Percentiles rank a stretch among this genome's conserved stretches.
Evolutionary conservation across 2,329 filamentous ascomycete genomes (phyloP).

Genomic region (Lanzia echinophila): DNA sequence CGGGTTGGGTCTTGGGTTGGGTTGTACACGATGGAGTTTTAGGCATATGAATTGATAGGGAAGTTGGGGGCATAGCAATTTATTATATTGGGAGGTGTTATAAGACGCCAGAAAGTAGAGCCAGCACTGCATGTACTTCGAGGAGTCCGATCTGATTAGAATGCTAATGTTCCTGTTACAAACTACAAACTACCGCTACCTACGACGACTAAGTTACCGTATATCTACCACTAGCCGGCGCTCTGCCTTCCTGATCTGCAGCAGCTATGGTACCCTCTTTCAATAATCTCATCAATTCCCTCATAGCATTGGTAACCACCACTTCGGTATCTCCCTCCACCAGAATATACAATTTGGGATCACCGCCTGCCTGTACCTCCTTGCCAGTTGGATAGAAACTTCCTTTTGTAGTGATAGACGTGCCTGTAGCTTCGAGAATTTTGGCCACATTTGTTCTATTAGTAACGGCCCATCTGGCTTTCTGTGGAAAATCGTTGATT

Average conservation of each 20-base stretch:
- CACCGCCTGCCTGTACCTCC: constrained; percentile 64
- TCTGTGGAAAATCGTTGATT: constrained; percentile 99
- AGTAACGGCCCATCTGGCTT: constrained; percentile 96
- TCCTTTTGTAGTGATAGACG: constrained; percentile 95
- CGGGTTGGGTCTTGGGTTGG: too few relatives aligned
- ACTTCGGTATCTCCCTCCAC: constrained; percentile 96
- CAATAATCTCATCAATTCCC: constrained; percentile 78
- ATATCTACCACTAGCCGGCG: constrained; percentile 75
- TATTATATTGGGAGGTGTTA: too few relatives aligned
- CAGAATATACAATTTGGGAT: constrained; percentile 95
- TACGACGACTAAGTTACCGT: constrained; percentile 60
- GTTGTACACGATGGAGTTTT: too few relatives aligned
- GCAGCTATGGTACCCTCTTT: constrained; percentile 88
- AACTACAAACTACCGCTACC: neutral
- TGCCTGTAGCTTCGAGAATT: constrained; percentile 89
- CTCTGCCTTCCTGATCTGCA: constrained; percentile 76
- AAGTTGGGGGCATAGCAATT: too few relatives aligned
- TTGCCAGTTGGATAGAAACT: constrained; percentile 81
- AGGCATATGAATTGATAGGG: too few relatives aligned
- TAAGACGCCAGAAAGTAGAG: too few relatives aligned
- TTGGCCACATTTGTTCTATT: constrained; percentile 98
- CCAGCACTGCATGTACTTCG: too few relatives aligned
- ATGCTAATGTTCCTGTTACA: neutral
- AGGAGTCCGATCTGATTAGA: too few relatives aligned
- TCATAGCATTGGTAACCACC: constrained; percentile 83